A percentile compares a stretch with the other conserved stretches of the same genome.
Conservation (phyloP, 2,329 filamentous ascomycete genomes). For the Lanzia echinophila region DNA sequence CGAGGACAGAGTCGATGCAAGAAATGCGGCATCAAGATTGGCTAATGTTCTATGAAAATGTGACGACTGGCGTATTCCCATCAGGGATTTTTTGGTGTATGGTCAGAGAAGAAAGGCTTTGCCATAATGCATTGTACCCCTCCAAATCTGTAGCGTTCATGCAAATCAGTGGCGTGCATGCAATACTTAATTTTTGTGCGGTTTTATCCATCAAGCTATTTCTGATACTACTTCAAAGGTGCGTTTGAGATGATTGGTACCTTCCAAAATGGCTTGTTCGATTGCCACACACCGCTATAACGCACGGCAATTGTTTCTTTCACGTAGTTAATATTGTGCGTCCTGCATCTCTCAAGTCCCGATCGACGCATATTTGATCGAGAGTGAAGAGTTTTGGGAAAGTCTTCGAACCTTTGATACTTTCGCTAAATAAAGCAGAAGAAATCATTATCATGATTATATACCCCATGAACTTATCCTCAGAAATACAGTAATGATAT, state of each 20-base stretch:
- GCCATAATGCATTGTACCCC: conserved; percentile 6
- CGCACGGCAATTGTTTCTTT: background rate
- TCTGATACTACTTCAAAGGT: background rate
- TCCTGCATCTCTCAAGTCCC: background rate
- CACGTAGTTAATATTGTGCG: too few relatives aligned
- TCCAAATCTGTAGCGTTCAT: conserved; percentile 10
- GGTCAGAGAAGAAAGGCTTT: conserved; percentile 4
- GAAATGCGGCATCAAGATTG: conserved; percentile 89
- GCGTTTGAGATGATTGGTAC: background rate
- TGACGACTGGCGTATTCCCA: background rate
- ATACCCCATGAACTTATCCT: too few relatives aligned
- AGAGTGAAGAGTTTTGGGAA: background rate
- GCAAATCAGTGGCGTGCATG: conserved; percentile 8
- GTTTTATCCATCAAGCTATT: conserved; percentile 6
- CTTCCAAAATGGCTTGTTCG: background rate
- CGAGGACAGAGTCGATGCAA: conserved; percentile 88
- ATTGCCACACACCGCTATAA: conserved; percentile 4
- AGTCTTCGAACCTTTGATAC: too few relatives aligned
- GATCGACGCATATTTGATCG: background rate
- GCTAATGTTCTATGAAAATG: conserved; percentile 9
- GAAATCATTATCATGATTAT: too few relatives aligned
- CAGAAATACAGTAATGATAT: too few relatives aligned
- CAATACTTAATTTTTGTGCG: conserved; percentile 11
- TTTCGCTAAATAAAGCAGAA: too few relatives aligned
- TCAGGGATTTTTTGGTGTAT: conserved; percentile 1